A percentile compares a stretch with the other conserved stretches of the same genome.
Conservation (phyloP, 2,329 filamentous ascomycete species). For the Diplocarpon rosae region DNA sequence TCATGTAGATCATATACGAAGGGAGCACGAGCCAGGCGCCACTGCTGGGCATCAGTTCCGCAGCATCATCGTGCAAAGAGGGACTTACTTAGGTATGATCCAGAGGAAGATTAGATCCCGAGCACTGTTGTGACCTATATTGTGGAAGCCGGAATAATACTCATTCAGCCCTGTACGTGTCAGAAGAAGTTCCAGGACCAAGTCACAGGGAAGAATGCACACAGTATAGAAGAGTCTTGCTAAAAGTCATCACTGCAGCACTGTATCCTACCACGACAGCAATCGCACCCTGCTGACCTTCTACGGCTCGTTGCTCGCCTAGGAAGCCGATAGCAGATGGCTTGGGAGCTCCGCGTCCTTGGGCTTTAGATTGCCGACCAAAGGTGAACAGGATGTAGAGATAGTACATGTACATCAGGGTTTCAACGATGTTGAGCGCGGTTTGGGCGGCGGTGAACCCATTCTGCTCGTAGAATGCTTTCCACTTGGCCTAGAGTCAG, state of each 20-base stretch:
- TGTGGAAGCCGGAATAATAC: constrained; percentile 45
- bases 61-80: not conserved
- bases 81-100: constrained; percentile 54
- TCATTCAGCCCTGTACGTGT: constrained; percentile 43
- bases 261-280: constrained; percentile 49
- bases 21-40: constrained; percentile 55
- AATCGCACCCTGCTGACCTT: constrained; percentile 39
- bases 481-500: constrained; percentile 28
- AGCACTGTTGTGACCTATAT: constrained; percentile 50
- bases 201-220: constrained; percentile 25
- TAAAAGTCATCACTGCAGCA: constrained; percentile 50
- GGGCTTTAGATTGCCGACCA: constrained; percentile 28
- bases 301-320: constrained; percentile 38
- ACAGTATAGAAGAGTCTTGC: constrained; percentile 60
- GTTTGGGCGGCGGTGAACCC: constrained; percentile 56
- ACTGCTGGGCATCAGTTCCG: constrained; percentile 29
- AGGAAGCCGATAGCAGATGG: constrained; percentile 32
- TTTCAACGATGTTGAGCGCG: constrained; percentile 49
- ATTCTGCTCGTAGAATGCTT: constrained; percentile 46
- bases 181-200: not conserved
- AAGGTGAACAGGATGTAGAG: constrained; percentile 39
- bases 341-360: constrained; percentile 22
- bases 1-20: constrained; percentile 47
- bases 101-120: constrained; percentile 44
- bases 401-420: constrained; percentile 46